Evolutionary conservation across 148 eudicot genomes (phyloP).

Genomic region (Euryodendron excelsum): DNA sequence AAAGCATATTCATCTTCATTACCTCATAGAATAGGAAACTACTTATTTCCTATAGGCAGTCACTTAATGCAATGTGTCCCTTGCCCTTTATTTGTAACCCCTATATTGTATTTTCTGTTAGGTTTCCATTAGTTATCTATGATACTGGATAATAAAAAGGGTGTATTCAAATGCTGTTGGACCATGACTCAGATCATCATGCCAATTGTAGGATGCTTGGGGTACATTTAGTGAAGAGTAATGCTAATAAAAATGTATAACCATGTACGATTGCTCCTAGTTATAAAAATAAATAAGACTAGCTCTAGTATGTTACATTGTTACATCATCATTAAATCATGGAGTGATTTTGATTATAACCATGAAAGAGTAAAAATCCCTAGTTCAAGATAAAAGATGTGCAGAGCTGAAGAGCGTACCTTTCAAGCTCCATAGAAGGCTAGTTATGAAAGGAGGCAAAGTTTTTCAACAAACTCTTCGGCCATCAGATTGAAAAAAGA

Average conservation of each 20-base stretch:
- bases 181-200: neutral
- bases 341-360: neutral
- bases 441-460: neutral
- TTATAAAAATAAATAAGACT: neutral
- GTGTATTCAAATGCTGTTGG: neutral
- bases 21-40: neutral
- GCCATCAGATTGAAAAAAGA: neutral
- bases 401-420: constrained; percentile 15
- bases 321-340: neutral
- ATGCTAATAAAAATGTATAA: neutral
- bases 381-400: neutral
- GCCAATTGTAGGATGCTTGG: neutral
- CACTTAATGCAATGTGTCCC: neutral
- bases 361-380: neutral
- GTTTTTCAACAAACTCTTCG: neutral
- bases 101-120: no score
- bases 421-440: constrained; percentile 25
- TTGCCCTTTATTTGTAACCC: neutral
- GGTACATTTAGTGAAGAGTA: neutral
- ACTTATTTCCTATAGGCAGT: neutral
- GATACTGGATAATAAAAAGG: neutral
- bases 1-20: neutral
- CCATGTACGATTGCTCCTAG: neutral
- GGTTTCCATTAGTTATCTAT: no score
- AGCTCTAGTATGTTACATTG: neutral